phyloP scores from a whole-genome alignment of 345 rosid species.

The Salix koriyanagi region DNA sequence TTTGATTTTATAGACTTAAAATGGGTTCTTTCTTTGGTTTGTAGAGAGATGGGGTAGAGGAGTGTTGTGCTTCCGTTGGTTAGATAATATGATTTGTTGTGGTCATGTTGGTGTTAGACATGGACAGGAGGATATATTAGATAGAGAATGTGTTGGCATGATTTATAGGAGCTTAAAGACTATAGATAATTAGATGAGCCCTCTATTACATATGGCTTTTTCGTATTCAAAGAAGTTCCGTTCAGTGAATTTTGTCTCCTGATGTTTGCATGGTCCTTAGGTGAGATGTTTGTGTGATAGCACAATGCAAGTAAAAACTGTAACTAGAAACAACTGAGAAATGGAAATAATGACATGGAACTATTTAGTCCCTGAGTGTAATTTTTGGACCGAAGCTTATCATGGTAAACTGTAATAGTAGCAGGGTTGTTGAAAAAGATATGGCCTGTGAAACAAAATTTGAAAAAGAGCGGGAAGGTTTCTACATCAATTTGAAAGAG shows the following conservation, averaged over 20 bases:
- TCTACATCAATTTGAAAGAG: neutral
- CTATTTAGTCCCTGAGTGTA: neutral
- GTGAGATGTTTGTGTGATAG: neutral
- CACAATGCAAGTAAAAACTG: neutral
- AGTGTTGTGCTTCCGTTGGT: neutral
- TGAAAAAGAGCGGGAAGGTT: neutral
- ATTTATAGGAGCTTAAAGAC: neutral
- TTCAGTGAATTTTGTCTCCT: neutral
- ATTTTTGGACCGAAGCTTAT: neutral
- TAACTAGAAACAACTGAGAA: neutral
- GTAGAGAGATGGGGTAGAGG: neutral
- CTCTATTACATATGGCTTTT: neutral
- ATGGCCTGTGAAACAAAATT: neutral
- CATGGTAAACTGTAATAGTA: neutral
- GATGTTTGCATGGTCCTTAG: neutral
- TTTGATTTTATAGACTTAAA: neutral
- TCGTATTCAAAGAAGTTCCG: neutral
- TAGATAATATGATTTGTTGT: neutral
- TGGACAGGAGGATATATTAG: neutral
- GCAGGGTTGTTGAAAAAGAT: neutral
- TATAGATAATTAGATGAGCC: neutral
- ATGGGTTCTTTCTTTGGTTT: neutral
- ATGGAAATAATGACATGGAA: neutral
- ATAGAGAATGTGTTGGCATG: neutral
- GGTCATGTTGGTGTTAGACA: neutral